Base-by-base conservation (phyloP, 768 basidiomycete species). In the Pleurotus pulmonarius region DNA sequence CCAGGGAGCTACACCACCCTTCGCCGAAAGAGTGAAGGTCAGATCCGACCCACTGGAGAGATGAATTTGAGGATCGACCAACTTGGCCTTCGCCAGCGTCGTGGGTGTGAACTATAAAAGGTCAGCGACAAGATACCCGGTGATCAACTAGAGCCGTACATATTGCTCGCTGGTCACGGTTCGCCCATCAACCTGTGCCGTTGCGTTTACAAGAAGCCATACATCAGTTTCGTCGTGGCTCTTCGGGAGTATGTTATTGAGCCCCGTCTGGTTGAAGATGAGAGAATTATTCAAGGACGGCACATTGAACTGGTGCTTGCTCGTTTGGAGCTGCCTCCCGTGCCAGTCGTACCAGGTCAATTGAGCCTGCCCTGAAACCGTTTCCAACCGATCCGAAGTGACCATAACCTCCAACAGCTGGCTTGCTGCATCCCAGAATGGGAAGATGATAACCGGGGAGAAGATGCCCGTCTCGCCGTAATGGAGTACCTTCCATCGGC, bases 281-380 rank as follows among this genome's bases (percentile, higher is more conserved):
- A 80, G 52, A 22, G 80, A 75, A 58, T 80, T 81, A 62, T 85
- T 83, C 47, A 85, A 64, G 24, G 71, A 65, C 2, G 81, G 80
- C 0, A 79, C 71, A 13, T 68, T 66, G 61, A 83, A 80, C 20
- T 68, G 49, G 55, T 71, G 64, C 41, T 58, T 71, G 49, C 63
- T 73, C 15, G 77, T 70, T 54, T 67, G 65, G 29, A 84, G 64
- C 38, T 60, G 59, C 12, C 63, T 71, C 1, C 82, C 82, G 13
- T 59, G 60, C 82, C 83, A 84, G 61, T 80, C 80, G 58, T 81
- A 83, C 81, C 83, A 84, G 7, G 81, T 81, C 59, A 83, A 60
- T 64, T 78, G 75, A 3, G 75, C 81, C 2, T 61, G 65, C 1
- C 80, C 83, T 2, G 69, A 49, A 0, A 83, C 79, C 1, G 66